Base-by-base conservation (phyloP, 129 eudicot genomes). In the Flaveria linearis region DNA sequence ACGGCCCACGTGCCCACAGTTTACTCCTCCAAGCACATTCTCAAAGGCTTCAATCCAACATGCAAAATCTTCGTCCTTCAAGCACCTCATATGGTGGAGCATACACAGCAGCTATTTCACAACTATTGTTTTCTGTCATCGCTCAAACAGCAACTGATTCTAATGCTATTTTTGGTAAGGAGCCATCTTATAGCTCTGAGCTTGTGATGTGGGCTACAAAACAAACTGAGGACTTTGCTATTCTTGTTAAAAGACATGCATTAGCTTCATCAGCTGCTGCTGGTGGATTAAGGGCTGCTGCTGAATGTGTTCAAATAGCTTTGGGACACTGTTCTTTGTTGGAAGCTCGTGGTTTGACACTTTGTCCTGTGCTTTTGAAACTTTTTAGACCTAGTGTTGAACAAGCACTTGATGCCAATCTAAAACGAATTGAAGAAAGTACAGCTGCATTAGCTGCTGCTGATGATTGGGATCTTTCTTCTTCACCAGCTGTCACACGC, bases 191-290 rank as follows among this genome's bases (percentile, higher is more conserved):
- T 77, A 84, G 88, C 60, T 94, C 99, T 41, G 99, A 94, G 85
- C 92, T 94, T 60, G 99, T 94, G 75, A 89, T 91, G 90, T 94
- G 99, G 99, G 96, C 99, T 74, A 87, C 93, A 16, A 91, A 94
- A 78, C 97, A 85, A 84, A 86, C 89, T 22, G 94, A 94, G 81
- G 85, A 88, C 56, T 94, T 87, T 82, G 96, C 96, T 17, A 79
- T 85, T 64, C 92, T 91, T 56, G 99, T 94, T 36, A 91, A 94
- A 83, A 78, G 99, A 77, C 97, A 94, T 68, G 99, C 97, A 26
- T 83, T 94, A 86, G 94, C 99, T 76, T 94, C 99, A 53, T 94
- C 99, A 60, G 97, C 99, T 20, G 99, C 99, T 82, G 99, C 97
- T 74, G 99, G 99, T 28, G 99, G 99, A 52, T 76, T 94, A 78